phyloP scores from a whole-genome alignment of 192 early-diverging fungal species.

The Allomyces arbusculus region DNA sequence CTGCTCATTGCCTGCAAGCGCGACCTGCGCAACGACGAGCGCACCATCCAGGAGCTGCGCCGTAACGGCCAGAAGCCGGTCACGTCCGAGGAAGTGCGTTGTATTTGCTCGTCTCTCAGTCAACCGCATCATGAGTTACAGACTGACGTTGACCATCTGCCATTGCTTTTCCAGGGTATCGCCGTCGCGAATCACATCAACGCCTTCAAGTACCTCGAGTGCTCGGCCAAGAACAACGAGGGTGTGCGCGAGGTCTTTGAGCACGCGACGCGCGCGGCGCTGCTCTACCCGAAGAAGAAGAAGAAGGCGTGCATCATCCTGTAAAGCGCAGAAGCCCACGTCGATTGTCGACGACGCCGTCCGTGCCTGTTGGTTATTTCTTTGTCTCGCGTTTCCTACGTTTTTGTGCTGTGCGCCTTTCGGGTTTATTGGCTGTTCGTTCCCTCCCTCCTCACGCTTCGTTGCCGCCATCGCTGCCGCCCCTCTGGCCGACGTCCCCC shows the following conservation, averaged over 20 bases:
- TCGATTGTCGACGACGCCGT: no score
- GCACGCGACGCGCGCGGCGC: slow-evolving; percentile 63
- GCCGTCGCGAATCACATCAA: slow-evolving; percentile 62
- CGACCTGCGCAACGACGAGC: slow-evolving; percentile 65
- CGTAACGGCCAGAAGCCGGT: slow-evolving; percentile 58
- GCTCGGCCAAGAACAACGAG: slow-evolving; percentile 56
- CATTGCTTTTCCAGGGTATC: slow-evolving; percentile 28
- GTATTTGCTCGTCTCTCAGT: no score
- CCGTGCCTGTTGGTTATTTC: no score
- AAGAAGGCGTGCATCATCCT: no score
- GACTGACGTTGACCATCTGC: background rate
- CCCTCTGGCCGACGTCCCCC: no score
- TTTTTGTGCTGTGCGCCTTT: no score
- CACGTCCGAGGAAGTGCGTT: slow-evolving; percentile 40
- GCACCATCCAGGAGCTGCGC: slow-evolving; percentile 52
- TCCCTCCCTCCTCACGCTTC: no score
- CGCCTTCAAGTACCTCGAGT: slow-evolving; percentile 76
- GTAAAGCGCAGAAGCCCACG: no score
- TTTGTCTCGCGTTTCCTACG: no score
- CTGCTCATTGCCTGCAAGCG: slow-evolving; percentile 73
- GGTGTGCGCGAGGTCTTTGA: slow-evolving; percentile 79
- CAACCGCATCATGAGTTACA: no score
- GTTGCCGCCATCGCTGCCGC: no score
- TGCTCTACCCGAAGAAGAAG: slow-evolving; percentile 13
- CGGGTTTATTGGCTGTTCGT: no score